phyloP scores from a whole-genome alignment of 1,284 basidiomycete species.

The Cutaneotrichosporon sp. region DNA sequence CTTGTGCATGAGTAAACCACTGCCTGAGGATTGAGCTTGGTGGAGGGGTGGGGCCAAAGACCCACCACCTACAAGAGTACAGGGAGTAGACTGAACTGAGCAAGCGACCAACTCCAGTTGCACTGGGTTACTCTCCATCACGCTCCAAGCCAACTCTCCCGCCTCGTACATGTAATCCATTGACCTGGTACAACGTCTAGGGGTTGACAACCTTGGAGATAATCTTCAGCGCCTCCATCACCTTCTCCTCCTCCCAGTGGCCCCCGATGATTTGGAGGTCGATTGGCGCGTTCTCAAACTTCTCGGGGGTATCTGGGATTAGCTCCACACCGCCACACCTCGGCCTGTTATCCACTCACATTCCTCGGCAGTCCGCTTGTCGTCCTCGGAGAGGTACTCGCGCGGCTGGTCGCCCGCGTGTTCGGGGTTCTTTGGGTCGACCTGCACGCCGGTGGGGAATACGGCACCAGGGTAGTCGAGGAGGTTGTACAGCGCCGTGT shows the following conservation, averaged over 20 bases:
- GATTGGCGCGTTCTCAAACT: conserved; percentile 30
- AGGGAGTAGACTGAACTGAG: too few relatives aligned
- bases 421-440: conserved; percentile 16
- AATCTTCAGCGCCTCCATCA: conserved; percentile 26
- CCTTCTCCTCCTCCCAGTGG: conserved; percentile 35
- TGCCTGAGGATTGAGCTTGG: too few relatives aligned
- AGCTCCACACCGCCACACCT: conserved; percentile 1
- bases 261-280: conserved; percentile 29
- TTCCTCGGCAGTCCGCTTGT: conserved; percentile 57
- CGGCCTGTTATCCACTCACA: conserved; percentile 55
- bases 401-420: conserved; percentile 25
- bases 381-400: conserved; percentile 57
- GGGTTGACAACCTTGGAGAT: conserved; percentile 20
- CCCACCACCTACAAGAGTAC: too few relatives aligned
- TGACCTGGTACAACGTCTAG: neutral
- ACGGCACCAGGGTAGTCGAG: conserved; percentile 66
- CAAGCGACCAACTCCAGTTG: too few relatives aligned
- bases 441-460: conserved; percentile 62
- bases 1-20: neutral
- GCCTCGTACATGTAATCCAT: conserved; percentile 1
- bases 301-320: conserved; percentile 21
- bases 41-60: too few relatives aligned
- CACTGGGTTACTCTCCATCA: too few relatives aligned
- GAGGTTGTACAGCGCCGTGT: conserved; percentile 66
- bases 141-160: too few relatives aligned